Conservation (phyloP, 2,329 filamentous ascomycete species). For the Fusarium nygamai region DNA sequence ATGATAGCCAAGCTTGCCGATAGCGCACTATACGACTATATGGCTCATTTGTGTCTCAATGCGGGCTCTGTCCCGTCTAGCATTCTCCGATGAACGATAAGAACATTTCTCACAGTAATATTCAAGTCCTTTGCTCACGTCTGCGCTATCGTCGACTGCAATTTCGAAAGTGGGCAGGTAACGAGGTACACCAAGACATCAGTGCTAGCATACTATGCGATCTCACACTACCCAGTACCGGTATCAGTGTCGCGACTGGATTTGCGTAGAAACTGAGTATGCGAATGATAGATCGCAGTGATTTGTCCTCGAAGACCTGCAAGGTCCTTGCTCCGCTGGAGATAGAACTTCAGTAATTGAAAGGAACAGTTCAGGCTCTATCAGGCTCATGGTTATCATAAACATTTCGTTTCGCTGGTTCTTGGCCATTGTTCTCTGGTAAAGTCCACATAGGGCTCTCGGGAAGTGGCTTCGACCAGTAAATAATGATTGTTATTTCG, state of each 20-base stretch:
- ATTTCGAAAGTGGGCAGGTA: neutral
- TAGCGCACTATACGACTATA: neutral
- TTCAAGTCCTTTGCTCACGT: neutral
- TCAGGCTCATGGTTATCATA: neutral
- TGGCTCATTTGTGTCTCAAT: neutral
- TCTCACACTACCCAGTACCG: neutral
- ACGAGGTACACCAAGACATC: neutral
- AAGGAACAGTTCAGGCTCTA: neutral
- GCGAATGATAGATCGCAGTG: too few relatives aligned
- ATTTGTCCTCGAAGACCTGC: neutral
- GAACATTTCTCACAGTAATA: too few relatives aligned
- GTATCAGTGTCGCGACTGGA: neutral
- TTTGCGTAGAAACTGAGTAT: too few relatives aligned
- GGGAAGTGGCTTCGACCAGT: too few relatives aligned
- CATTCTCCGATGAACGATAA: rapidly evolving
- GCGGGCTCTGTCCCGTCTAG: rapidly evolving
- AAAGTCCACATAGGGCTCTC: too few relatives aligned
- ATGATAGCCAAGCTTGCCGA: neutral
- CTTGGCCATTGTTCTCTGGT: rapidly evolving
- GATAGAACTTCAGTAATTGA: neutral
- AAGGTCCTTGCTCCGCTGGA: neutral
- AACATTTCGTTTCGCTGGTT: neutral
- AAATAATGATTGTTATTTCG: neutral
- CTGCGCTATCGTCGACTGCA: neutral
- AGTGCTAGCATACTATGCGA: neutral